These are phyloP conservation scores for Agastache rugosa DNA, from an alignment of 257 asterid genomes.

Conservation along the genomic window DNA sequence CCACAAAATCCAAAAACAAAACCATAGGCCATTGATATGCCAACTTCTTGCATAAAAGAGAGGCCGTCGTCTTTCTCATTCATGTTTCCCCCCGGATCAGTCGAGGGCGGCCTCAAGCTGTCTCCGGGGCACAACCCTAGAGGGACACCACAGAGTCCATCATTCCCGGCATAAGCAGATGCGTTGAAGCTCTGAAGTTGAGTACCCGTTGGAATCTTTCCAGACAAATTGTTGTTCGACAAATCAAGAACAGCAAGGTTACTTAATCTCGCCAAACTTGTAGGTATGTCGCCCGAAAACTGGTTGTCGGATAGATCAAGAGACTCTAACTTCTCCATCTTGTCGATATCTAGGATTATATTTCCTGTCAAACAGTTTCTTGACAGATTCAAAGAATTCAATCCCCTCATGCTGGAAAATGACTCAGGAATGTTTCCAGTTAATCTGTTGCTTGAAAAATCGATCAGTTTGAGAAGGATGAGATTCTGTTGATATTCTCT, in stretches of 20 bases:
- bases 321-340: slow-evolving; percentile 38
- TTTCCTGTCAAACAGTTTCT: slow-evolving; percentile 41
- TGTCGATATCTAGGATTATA: slow-evolving; percentile 23
- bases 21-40: neutral
- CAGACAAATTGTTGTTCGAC: slow-evolving; percentile 43
- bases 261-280: slow-evolving; percentile 23
- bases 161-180: slow-evolving; percentile 37
- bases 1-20: neutral
- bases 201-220: slow-evolving; percentile 39
- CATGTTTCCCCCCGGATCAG: neutral
- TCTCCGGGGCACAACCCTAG: slow-evolving; percentile 31
- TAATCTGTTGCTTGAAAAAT: slow-evolving; percentile 40
- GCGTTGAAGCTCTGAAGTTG: slow-evolving; percentile 37
- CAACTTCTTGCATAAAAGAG: neutral
- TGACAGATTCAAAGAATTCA: slow-evolving; percentile 41
- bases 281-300: slow-evolving; percentile 41
- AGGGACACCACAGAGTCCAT: slow-evolving; percentile 41
- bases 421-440: slow-evolving; percentile 39
- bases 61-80: slow-evolving; percentile 3
- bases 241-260: slow-evolving; percentile 31
- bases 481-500: slow-evolving; percentile 12
- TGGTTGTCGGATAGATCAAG: slow-evolving; percentile 43
- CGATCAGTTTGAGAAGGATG: slow-evolving; percentile 33
- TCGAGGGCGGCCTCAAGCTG: neutral
- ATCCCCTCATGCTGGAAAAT: slow-evolving; percentile 29